Percentiles rank a stretch among this genome's conserved stretches.
Evolutionary conservation across 2,329 filamentous ascomycete species (phyloP).

Genomic region (Kalaharituber pfeilii): DNA sequence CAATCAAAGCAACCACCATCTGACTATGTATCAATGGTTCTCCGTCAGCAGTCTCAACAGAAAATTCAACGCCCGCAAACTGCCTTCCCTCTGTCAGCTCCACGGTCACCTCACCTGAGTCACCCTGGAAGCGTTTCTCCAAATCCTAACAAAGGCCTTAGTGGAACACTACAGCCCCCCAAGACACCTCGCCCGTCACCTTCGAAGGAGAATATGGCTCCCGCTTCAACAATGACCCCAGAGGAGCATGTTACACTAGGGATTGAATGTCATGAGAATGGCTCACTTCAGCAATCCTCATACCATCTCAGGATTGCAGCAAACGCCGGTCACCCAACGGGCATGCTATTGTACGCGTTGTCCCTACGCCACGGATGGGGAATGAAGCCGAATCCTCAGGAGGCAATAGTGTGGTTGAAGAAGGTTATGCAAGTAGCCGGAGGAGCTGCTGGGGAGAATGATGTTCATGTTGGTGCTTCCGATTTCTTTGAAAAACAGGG

Average conservation of each 20-base stretch:
- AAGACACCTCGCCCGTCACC: background rate
- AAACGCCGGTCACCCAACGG: conserved; percentile 68
- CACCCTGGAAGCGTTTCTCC: background rate
- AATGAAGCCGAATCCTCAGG: conserved; percentile 77
- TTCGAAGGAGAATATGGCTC: background rate
- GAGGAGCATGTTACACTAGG: conserved; percentile 85
- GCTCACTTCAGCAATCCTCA: conserved; percentile 78
- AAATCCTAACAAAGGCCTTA: background rate
- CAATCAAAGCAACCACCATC: background rate
- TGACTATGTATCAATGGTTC: background rate
- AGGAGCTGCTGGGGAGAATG: conserved; percentile 67
- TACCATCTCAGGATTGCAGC: conserved; percentile 89
- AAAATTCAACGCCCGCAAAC: background rate
- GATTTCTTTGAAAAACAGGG: conserved; percentile 58
- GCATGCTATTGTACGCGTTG: conserved; percentile 88
- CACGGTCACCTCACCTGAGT: background rate
- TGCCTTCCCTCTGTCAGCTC: background rate
- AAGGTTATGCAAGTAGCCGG: conserved; percentile 76
- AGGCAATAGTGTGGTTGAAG: conserved; percentile 81
- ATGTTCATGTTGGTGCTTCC: conserved; percentile 41
- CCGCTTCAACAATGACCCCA: conserved; percentile 40
- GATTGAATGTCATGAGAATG: conserved; percentile 75
- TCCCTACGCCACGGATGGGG: conserved; percentile 96
- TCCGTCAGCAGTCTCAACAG: background rate
- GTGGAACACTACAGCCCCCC: background rate